Percentiles rank a stretch among this genome's conserved stretches.
Evolutionary conservation across 2,329 filamentous ascomycete genomes (phyloP).

Genomic region (Colletotrichum coccodes): DNA sequence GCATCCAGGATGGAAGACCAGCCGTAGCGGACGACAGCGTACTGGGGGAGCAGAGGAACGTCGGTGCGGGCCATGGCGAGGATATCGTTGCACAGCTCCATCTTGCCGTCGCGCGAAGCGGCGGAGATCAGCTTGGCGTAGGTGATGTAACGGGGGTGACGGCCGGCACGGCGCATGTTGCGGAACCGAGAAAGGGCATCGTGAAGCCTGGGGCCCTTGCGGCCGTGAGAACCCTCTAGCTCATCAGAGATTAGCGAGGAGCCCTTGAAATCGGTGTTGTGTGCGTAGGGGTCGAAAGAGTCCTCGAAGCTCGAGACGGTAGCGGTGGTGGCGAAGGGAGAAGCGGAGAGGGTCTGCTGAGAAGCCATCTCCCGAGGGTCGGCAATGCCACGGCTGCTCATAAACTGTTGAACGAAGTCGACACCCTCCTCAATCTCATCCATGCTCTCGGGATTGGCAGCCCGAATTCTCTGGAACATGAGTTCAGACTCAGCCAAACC

Average conservation of each 20-base stretch:
- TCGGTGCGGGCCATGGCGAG: constrained; percentile 90
- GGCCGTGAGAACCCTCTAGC: constrained; percentile 82
- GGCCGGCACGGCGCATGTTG: constrained; percentile 91
- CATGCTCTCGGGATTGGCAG: constrained; percentile 64
- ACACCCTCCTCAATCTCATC: constrained; percentile 91
- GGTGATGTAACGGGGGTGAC: constrained; percentile 94
- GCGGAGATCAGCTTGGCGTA: constrained; percentile 95
- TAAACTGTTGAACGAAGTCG: constrained; percentile 72
- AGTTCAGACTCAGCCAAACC: constrained; percentile 81
- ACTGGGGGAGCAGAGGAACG: constrained; percentile 85
- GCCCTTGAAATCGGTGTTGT: constrained; percentile 91
- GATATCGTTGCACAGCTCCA: constrained; percentile 86
- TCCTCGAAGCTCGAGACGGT: constrained; percentile 77
- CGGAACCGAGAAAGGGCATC: constrained; percentile 86
- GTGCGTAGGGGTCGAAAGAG: constrained; percentile 88
- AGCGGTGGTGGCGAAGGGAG: constrained; percentile 63
- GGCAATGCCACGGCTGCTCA: constrained; percentile 63
- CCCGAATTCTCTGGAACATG: constrained; percentile 88
- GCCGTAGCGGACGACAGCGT: constrained; percentile 88
- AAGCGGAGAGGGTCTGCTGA: constrained; percentile 49
- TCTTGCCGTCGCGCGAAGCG: constrained; percentile 85
- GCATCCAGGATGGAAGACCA: constrained; percentile 97
- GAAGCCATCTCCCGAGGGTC: constrained; percentile 66
- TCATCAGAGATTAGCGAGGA: constrained; percentile 91
- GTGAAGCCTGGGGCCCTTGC: constrained; percentile 77